A percentile compares a stretch with the other conserved stretches of the same genome.
These are phyloP conservation scores for Leucocoprinus leucothites DNA, from an alignment of 768 basidiomycete genomes.

Conservation along the genomic window DNA sequence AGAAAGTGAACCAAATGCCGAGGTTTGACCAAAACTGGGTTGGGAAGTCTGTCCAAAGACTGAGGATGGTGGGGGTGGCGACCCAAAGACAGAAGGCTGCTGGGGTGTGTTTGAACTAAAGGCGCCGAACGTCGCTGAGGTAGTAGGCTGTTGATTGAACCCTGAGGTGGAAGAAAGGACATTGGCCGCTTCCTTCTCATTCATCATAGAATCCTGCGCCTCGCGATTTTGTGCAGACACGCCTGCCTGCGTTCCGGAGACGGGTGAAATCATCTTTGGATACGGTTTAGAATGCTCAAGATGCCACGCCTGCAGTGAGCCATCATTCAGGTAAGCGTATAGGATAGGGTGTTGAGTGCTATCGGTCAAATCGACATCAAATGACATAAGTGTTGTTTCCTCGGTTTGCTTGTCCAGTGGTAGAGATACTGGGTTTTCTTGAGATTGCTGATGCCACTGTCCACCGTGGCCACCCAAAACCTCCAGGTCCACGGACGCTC, in stretches of 20 bases:
- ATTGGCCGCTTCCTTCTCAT: constrained; percentile 9
- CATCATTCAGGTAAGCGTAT: constrained; percentile 77
- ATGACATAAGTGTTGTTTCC: constrained; percentile 64
- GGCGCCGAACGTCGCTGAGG: not conserved
- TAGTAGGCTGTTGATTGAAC: not conserved
- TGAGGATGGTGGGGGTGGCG: constrained; percentile 13
- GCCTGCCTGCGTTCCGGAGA: constrained; percentile 12
- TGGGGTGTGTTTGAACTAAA: not conserved
- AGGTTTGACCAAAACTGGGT: constrained; percentile 19
- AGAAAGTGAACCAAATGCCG: constrained; percentile 18
- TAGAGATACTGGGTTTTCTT: constrained; percentile 53
- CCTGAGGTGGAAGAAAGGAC: constrained; percentile 10
- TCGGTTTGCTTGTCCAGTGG: constrained; percentile 68
- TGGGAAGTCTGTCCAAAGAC: constrained; percentile 30
- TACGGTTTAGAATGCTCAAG: constrained; percentile 60
- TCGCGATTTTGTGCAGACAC: not conserved
- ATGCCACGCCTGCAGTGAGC: constrained; percentile 73
- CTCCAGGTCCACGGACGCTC: constrained; percentile 45
- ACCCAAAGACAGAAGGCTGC: constrained; percentile 6
- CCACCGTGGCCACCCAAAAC: constrained; percentile 37
- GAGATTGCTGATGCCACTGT: constrained; percentile 47
- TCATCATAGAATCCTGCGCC: constrained; percentile 7
- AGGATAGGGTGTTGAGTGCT: constrained; percentile 50
- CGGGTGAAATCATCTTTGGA: constrained; percentile 44
- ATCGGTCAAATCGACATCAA: constrained; percentile 66